Percentiles rank a stretch among this genome's conserved stretches.
These are phyloP conservation scores for Fusarium sambucinum DNA, from an alignment of 2,329 filamentous ascomycete species.

Conservation along the genomic window DNA sequence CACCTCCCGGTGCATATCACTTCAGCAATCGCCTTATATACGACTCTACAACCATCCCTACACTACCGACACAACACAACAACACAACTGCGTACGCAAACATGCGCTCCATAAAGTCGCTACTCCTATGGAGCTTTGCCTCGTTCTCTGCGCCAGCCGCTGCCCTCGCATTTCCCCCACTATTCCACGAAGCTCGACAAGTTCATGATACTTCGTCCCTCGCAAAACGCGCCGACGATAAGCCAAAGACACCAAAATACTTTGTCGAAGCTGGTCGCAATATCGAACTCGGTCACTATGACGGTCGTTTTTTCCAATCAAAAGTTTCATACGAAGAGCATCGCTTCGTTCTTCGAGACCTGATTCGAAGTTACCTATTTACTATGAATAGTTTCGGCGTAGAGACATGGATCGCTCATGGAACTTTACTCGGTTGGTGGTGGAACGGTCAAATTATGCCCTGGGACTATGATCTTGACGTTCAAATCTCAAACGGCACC, in stretches of 20 bases:
- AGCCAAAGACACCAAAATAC: conserved; percentile 63
- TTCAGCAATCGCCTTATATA: conserved; percentile 1
- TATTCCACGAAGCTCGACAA: conserved; percentile 15
- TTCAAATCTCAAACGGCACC: conserved; percentile 78
- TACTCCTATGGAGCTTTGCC: conserved; percentile 46
- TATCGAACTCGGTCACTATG: conserved; percentile 77
- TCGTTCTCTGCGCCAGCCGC: conserved; percentile 34
- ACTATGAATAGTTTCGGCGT: conserved; percentile 73
- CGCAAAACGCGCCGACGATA: conserved; percentile 18
- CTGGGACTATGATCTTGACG: conserved; percentile 88
- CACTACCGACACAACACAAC: neutral
- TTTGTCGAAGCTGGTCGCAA: conserved; percentile 73
- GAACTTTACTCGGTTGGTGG: conserved; percentile 88
- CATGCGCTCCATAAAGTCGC: conserved; percentile 43
- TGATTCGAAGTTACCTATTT: conserved; percentile 79
- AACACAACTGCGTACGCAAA: conserved; percentile 1
- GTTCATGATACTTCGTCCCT: neutral
- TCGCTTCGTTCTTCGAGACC: conserved; percentile 72
- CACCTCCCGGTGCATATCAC: conserved; percentile 8
- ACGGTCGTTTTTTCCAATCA: conserved; percentile 74
- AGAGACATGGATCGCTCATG: conserved; percentile 90
- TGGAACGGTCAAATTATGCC: conserved; percentile 84
- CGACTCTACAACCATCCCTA: neutral
- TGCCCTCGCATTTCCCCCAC: conserved; percentile 35
- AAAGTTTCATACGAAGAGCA: conserved; percentile 75